Percentiles rank a stretch among this genome's conserved stretches.
These are phyloP conservation scores for Sanghuangporus sanghuang DNA, from an alignment of 1,284 basidiomycete species.

Conservation along the genomic window DNA sequence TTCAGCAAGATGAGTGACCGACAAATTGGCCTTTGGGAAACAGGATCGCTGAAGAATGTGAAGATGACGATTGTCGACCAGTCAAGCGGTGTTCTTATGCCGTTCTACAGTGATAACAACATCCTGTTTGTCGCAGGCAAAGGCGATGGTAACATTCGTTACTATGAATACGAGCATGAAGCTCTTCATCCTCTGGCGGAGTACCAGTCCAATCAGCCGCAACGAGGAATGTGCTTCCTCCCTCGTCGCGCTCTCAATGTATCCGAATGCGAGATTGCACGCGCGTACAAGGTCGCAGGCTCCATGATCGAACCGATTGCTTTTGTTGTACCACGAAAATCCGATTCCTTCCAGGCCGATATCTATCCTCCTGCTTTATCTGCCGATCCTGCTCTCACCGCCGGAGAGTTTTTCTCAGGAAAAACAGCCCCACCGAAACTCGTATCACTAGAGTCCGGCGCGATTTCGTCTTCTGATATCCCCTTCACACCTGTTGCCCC, in stretches of 20 bases:
- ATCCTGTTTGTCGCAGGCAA: conserved; percentile 90
- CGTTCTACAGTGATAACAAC: conserved; percentile 95
- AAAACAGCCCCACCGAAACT: conserved; percentile 72
- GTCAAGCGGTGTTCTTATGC: conserved; percentile 92
- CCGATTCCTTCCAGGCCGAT: conserved; percentile 87
- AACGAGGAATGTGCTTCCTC: conserved; percentile 95
- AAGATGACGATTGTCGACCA: conserved; percentile 83
- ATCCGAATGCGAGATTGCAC: conserved; percentile 90
- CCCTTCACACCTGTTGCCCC: conserved; percentile 24
- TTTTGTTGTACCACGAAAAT: conserved; percentile 92
- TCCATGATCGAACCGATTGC: conserved; percentile 81
- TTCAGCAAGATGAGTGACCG: conserved; percentile 95
- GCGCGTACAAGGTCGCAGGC: conserved; percentile 87
- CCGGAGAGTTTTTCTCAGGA: conserved; percentile 84
- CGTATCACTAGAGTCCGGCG: conserved; percentile 58
- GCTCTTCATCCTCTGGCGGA: conserved; percentile 78
- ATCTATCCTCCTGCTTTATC: conserved; percentile 95
- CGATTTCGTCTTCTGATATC: conserved; percentile 35
- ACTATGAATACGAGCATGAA: conserved; percentile 93
- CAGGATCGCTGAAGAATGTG: conserved; percentile 62
- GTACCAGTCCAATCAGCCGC: conserved; percentile 87
- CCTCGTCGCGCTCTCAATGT: conserved; percentile 87
- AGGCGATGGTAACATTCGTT: conserved; percentile 90
- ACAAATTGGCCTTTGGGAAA: conserved; percentile 87
- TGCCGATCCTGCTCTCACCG: conserved; percentile 78